phyloP scores from a whole-genome alignment of 164 flowering plant species.

The Kingdonia uniflora region DNA sequence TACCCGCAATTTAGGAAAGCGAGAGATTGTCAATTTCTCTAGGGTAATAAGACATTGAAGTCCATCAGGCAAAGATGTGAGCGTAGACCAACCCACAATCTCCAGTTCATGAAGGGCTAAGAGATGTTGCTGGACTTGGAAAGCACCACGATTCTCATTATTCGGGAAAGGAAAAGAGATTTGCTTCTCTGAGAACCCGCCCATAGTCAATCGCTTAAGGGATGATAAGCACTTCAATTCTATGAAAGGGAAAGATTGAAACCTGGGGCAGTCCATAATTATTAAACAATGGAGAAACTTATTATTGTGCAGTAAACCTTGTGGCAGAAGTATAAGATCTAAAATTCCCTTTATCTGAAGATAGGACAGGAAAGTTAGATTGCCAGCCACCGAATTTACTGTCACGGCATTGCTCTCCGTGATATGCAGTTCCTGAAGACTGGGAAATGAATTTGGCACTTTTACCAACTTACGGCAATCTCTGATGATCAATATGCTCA shows the following conservation, averaged over 20 bases:
- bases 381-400: not conserved
- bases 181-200: not conserved
- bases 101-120: not conserved
- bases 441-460: not conserved
- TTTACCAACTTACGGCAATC: conserved; percentile 2
- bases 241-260: not conserved
- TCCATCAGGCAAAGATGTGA: not conserved
- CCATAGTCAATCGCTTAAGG: too few species aligned
- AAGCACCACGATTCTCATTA: too few species aligned
- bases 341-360: not conserved
- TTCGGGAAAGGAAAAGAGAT: not conserved
- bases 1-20: conserved; percentile 4
- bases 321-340: not conserved
- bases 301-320: not conserved
- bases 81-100: not conserved
- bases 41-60: not conserved
- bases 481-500: conserved; percentile 1
- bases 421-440: not conserved
- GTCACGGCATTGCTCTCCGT: not conserved
- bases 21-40: not conserved
- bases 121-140: too few species aligned
- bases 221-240: too few species aligned
- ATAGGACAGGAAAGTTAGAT: not conserved
- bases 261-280: conserved; percentile 2
- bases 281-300: not conserved